Evolutionary conservation across 2,329 filamentous ascomycete species (phyloP).

Genomic region (Trichoderma koningiopsis): DNA sequence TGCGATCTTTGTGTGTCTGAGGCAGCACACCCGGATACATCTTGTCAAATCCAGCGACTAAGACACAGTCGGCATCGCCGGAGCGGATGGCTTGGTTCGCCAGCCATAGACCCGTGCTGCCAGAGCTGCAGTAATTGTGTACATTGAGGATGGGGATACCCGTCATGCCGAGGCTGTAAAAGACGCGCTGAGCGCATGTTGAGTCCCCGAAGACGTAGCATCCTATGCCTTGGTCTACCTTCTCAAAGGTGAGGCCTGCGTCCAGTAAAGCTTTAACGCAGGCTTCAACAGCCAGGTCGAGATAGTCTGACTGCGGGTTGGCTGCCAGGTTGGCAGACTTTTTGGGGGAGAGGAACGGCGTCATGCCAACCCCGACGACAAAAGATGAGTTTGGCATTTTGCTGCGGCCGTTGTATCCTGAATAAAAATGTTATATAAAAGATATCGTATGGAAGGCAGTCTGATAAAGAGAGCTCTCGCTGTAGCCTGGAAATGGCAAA

Average conservation of each 20-base stretch:
- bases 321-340: background rate
- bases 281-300: constrained; percentile 5
- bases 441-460: background rate
- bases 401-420: background rate
- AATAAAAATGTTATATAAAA: background rate
- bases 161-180: constrained; percentile 15
- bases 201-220: constrained; percentile 10
- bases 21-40: constrained; percentile 14
- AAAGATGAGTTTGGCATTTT: background rate
- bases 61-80: background rate
- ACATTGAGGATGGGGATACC: constrained; percentile 1
- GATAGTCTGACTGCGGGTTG: constrained; percentile 10
- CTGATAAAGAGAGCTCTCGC: background rate
- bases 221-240: constrained; percentile 8
- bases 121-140: constrained; percentile 11
- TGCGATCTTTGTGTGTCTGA: constrained; percentile 2
- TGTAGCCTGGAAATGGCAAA: background rate
- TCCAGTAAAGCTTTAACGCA: constrained; percentile 1
- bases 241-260: constrained; percentile 1
- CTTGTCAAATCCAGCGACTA: constrained; percentile 8
- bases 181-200: constrained; percentile 11
- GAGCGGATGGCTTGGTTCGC: constrained; percentile 7
- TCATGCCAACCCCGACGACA: constrained; percentile 11
- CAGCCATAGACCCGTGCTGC: background rate
- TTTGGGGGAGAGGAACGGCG: constrained; percentile 1